A percentile compares a stretch with the other conserved stretches of the same genome.
Evolutionary conservation across 2,329 filamentous ascomycete species (phyloP).

Genomic region (Verticillium klebahnii): DNA sequence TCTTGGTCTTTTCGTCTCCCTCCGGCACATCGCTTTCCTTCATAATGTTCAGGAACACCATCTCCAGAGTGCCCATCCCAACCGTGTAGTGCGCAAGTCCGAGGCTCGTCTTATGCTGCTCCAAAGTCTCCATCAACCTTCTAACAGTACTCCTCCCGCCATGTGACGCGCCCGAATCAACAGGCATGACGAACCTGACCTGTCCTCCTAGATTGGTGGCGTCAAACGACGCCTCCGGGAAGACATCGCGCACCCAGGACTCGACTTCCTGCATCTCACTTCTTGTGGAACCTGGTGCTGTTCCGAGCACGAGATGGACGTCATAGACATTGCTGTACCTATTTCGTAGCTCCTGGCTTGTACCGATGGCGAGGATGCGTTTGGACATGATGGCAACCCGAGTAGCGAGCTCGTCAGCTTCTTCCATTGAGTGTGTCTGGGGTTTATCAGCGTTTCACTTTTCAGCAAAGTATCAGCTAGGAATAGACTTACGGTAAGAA

Average conservation of each 20-base stretch:
- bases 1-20: neutral
- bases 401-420: constrained; percentile 65
- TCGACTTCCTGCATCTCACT: constrained; percentile 51
- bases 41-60: constrained; percentile 64
- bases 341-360: constrained; percentile 48
- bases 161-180: constrained; percentile 3
- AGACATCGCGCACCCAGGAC: constrained; percentile 45
- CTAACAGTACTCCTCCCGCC: constrained; percentile 16
- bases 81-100: constrained; percentile 63
- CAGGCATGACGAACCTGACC: constrained; percentile 57
- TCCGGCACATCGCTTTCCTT: constrained; percentile 51
- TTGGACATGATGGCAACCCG: constrained; percentile 5
- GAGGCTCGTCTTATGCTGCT: constrained; percentile 47
- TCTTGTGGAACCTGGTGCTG: constrained; percentile 49
- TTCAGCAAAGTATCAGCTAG: neutral
- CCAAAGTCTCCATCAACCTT: constrained; percentile 38
- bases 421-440: constrained; percentile 68
- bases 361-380: constrained; percentile 54
- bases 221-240: constrained; percentile 50
- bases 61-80: constrained; percentile 60
- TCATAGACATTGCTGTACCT: constrained; percentile 57
- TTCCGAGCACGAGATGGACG: constrained; percentile 54
- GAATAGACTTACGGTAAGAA: constrained; percentile 47
- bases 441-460: neutral
- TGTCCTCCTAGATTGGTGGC: constrained; percentile 57